Conservation (phyloP, 2,329 filamentous ascomycete genomes). For the Paecilomyces sp. region DNA sequence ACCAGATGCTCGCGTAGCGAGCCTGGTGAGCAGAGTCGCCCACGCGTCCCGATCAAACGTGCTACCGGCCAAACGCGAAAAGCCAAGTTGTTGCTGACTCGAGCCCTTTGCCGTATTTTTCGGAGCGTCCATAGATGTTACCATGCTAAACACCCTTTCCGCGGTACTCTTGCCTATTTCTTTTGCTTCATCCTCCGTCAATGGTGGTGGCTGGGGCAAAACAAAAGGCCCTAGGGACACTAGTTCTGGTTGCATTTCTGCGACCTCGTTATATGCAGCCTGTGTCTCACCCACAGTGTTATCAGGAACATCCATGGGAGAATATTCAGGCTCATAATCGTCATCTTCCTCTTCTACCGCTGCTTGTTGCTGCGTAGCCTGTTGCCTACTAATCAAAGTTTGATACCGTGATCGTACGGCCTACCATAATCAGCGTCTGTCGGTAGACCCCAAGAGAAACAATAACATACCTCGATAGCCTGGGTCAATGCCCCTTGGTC, state of each 20-base stretch:
- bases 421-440: constrained; percentile 16
- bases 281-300: constrained; percentile 43
- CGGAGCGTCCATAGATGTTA: constrained; percentile 65
- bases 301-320: constrained; percentile 53
- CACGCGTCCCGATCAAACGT: constrained; percentile 82
- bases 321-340: constrained; percentile 86
- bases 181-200: constrained; percentile 65
- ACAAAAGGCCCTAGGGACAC: constrained; percentile 67
- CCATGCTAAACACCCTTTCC: constrained; percentile 68
- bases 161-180: constrained; percentile 69
- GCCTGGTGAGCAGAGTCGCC: constrained; percentile 77
- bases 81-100: constrained; percentile 56
- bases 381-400: constrained; percentile 28
- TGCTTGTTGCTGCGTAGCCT: constrained; percentile 22
- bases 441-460: background rate
- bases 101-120: constrained; percentile 45
- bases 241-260: constrained; percentile 56
- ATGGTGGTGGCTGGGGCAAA: constrained; percentile 65
- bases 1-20: constrained; percentile 71
- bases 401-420: constrained; percentile 32
- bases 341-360: constrained; percentile 63
- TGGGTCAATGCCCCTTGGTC: constrained; percentile 62
- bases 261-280: constrained; percentile 70
- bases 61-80: constrained; percentile 77
- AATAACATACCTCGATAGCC: constrained; percentile 58